Evolutionary conservation across 2,329 filamentous ascomycete species (phyloP), one percentile per base, ranked within the genome.

Genomic region (Sporothrix globosa): DNA sequence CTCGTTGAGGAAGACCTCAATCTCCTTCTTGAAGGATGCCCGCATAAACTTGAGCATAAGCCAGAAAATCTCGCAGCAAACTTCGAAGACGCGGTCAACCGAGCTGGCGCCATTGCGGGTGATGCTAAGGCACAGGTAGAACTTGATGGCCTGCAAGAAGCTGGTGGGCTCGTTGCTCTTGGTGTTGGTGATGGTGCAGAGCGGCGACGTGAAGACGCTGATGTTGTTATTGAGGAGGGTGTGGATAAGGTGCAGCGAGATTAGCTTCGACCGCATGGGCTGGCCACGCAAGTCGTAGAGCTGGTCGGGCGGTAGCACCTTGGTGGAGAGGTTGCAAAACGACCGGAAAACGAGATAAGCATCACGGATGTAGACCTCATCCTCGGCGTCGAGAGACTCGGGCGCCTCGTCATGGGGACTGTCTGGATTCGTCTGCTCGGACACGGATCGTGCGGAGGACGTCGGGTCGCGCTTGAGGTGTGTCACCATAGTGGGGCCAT

Each of bases 1-100:
- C 78, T 99, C 96, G 78, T 98, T 98, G 71, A 99, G 81, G 78
- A 99, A 98, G 0, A 99, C 95, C 79, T 98, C 96, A 69, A 99
- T 92, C 78, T 99, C 96, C 87, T 97, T 97, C 89, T 99, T 99
- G 81, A 99, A 91, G 73, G 94, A 91, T 2, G 96, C 91, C 72
- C 96, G 89, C 88, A 99, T 91, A 76, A 93, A 91, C 79, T 96
- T 97, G 56, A 97, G 82, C 90, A 97, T 97, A 71, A 98, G 85
- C 93, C 94, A 99, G 79, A 99, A 99, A 41, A 98, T 97, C 79
- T 99, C 96, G 76, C 92, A 94, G 79, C 92, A 95, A 54, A 98
- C 93, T 77, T 98, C 95, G 77, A 98, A 99, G 0, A 99, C 93
- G 74, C 88, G 88, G 73, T 93, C 92, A 56, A 97, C 92, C 4